Evolutionary conservation across 768 basidiomycete genomes (phyloP).

Genomic region (Postia placenta): DNA sequence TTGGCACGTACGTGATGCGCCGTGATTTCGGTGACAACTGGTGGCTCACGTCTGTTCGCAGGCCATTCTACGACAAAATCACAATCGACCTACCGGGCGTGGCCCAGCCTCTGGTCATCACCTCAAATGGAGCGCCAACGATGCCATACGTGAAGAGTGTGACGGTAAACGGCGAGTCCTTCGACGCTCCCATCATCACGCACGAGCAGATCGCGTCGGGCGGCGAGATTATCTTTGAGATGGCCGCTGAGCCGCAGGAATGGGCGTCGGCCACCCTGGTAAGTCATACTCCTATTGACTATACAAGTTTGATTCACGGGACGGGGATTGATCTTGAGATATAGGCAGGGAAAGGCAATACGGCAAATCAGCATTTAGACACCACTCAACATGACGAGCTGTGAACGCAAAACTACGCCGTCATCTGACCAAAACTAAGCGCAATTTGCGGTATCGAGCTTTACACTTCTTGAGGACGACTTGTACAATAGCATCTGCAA

Average conservation of each 20-base stretch:
- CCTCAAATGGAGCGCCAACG: slow-evolving; percentile 48
- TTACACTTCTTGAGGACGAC: too few relatives aligned
- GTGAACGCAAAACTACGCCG: too few relatives aligned
- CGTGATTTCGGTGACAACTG: background rate
- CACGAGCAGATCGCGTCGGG: slow-evolving; percentile 60
- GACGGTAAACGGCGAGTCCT: slow-evolving; percentile 43
- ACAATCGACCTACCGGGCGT: slow-evolving; percentile 47
- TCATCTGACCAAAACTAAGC: too few relatives aligned
- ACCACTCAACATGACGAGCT: background rate
- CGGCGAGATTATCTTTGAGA: slow-evolving; percentile 55
- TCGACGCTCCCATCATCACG: slow-evolving; percentile 42
- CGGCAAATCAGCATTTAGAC: background rate
- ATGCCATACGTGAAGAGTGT: slow-evolving; percentile 59
- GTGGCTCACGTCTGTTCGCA: slow-evolving; percentile 9
- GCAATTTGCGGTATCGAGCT: too few relatives aligned
- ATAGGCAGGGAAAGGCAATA: background rate
- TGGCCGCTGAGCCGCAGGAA: slow-evolving; percentile 44
- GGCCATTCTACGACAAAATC: slow-evolving; percentile 50
- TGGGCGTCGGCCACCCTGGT: slow-evolving; percentile 35
- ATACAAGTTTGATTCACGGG: background rate
- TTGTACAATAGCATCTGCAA: too few relatives aligned
- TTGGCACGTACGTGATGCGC: slow-evolving; percentile 60
- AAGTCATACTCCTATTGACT: background rate
- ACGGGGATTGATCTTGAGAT: background rate
- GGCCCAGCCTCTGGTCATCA: slow-evolving; percentile 39